Evolutionary conservation across 169 alveolate species (phyloP).

Genomic region (Toxoplasma gondii): DNA sequence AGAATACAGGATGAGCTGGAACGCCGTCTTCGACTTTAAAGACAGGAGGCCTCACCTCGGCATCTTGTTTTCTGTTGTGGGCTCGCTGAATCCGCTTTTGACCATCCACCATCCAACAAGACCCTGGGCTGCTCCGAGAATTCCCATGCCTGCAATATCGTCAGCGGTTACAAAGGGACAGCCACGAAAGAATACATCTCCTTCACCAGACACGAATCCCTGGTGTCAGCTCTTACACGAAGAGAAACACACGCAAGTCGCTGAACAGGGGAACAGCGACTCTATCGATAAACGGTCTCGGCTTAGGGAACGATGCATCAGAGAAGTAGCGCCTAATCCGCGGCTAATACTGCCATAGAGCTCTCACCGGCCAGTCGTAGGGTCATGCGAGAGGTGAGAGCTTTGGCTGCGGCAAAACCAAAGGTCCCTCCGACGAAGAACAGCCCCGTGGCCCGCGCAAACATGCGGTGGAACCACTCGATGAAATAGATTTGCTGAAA

Average conservation of each 20-base stretch:
- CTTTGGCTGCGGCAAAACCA: not conserved
- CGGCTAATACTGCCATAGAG: too few species aligned
- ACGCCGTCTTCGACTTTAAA: too few species aligned
- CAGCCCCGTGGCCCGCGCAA: constrained; percentile 86
- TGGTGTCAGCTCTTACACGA: too few species aligned
- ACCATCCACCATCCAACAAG: constrained; percentile 75
- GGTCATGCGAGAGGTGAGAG: constrained; percentile 25
- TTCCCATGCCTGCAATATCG: constrained; percentile 31
- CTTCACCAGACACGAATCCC: not conserved
- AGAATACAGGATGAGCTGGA: too few species aligned
- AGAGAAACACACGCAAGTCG: too few species aligned
- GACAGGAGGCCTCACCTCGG: constrained; percentile 1
- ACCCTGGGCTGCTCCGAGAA: constrained; percentile 67
- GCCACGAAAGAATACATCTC: not conserved
- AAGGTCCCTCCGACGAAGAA: constrained; percentile 81
- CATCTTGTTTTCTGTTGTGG: constrained; percentile 38
- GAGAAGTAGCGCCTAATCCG: too few species aligned
- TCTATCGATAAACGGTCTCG: too few species aligned
- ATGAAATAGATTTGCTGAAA: constrained; percentile 85
- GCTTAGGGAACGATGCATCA: too few species aligned
- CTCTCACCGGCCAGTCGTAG: constrained; percentile 1
- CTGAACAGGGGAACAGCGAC: too few species aligned
- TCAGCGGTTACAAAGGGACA: not conserved
- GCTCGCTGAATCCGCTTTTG: constrained; percentile 62
- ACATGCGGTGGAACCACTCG: constrained; percentile 92